A percentile compares a stretch with the other conserved stretches of the same genome.
These are phyloP conservation scores for Anacardium occidentale DNA, from an alignment of 345 rosid genomes.

Conservation along the genomic window DNA sequence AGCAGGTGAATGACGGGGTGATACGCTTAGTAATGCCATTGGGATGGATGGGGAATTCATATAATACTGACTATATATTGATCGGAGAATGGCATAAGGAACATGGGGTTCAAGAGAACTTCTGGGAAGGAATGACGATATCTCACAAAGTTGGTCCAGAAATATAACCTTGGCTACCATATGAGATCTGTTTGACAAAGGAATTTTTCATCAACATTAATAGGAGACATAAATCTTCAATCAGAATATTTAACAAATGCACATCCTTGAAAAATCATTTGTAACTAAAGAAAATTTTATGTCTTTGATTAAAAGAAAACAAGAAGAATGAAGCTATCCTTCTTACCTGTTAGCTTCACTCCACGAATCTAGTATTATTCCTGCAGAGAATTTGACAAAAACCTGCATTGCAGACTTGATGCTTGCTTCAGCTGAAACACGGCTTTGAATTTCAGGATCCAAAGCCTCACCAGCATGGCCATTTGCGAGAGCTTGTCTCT, in stretches of 20 bases:
- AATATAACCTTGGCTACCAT: conserved; percentile 90
- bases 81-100: conserved; percentile 81
- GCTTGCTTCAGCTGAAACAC: conserved; percentile 80
- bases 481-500: conserved; percentile 62
- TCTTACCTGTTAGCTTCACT: conserved; percentile 75
- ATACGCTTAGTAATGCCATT: conserved; percentile 43
- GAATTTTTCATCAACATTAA: conserved; percentile 4
- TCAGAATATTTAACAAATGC: background rate
- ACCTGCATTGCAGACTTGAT: conserved; percentile 90
- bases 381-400: conserved; percentile 84
- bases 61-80: conserved; percentile 88
- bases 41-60: conserved; percentile 67
- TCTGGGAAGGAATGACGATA: conserved; percentile 86
- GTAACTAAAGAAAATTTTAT: background rate
- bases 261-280: background rate
- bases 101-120: conserved; percentile 83
- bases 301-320: background rate
- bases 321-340: background rate
- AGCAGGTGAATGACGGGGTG: conserved; percentile 79
- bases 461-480: conserved; percentile 62
- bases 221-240: background rate
- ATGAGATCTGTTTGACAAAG: conserved; percentile 61
- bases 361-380: conserved; percentile 83
- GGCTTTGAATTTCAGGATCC: conserved; percentile 66
- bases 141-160: conserved; percentile 93